Conservation (phyloP, 805 yeast genomes). For the Wilhelminamyces savonicus region DNA sequence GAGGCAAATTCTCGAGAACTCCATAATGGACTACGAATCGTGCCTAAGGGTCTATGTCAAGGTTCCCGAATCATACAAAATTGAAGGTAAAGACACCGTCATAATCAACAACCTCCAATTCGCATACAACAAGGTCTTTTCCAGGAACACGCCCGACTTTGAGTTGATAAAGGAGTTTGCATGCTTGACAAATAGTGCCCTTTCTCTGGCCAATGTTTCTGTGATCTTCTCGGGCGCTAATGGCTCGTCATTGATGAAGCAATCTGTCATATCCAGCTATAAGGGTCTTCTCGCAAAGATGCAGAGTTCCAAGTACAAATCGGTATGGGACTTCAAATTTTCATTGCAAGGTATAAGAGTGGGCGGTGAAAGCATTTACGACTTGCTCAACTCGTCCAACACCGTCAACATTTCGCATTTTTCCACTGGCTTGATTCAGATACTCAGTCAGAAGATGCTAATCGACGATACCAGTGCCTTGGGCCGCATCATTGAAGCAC, state of each 20-base stretch:
- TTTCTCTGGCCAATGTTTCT: constrained; percentile 12
- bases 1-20: constrained; percentile 42
- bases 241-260: constrained; percentile 1
- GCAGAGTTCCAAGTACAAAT: constrained; percentile 1
- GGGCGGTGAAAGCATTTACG: constrained; percentile 1
- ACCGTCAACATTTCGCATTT: neutral
- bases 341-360: constrained; percentile 5
- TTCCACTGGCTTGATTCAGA: neutral
- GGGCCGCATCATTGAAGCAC: constrained; percentile 1
- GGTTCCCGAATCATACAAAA: neutral
- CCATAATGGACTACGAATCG: constrained; percentile 32
- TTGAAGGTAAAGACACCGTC: constrained; percentile 1
- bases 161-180: constrained; percentile 15
- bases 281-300: constrained; percentile 3
- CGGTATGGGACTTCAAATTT: constrained; percentile 5
- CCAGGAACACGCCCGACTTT: neutral
- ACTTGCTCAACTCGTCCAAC: constrained; percentile 4
- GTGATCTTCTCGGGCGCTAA: constrained; percentile 12
- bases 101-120: constrained; percentile 3
- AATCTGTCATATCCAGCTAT: constrained; percentile 6
- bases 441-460: constrained; percentile 13
- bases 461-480: constrained; percentile 6
- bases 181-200: constrained; percentile 12
- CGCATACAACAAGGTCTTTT: constrained; percentile 11
- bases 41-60: constrained; percentile 19